Evolutionary conservation across 257 asterid genomes (phyloP), one percentile per base, ranked within the genome.

Genomic region (Mentha longifolia): DNA sequence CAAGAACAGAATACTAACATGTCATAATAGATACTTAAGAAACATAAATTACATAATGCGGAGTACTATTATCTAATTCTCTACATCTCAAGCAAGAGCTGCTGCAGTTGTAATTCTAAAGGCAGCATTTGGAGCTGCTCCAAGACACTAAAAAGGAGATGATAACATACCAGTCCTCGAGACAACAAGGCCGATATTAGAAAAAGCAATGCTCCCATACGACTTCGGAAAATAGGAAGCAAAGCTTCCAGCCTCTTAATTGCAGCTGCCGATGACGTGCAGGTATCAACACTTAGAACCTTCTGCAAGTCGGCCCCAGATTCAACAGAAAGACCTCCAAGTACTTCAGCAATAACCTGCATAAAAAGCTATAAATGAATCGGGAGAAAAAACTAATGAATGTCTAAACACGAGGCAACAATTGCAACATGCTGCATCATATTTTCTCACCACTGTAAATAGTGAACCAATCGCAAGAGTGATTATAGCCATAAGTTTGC

Each of bases 121-220:
- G 3, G 8, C 39, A 35, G 39, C 39, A 6, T 5, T 28, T 35
- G 39, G 8, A 35, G 39, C 8, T 35, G 39, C 39, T 35, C 39
- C 9, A 35, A 35, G 50, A 65, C 15, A 51, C 8, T 35, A 46
- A 41, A 51, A 55, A 70, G 65, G 37, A 72, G 10, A 45, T 45
- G 68, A 50, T 15, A 73, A 55, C 85, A 62, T 88, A 92, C 99
- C 90, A 92, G 79, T 85, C 98, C 98, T 47, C 97, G 93, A 74
- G 98, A 95, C 52, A 95, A 80, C 79, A 95, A 80, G 61, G 99
- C 94, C 15, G 99, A 90, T 82, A 95, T 88, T 14, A 95, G 75
- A 73, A 92, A 95, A n/a, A 95, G 86, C 87, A 95, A 71, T 43
- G 99, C 97, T 77, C 99, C 99, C 91, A 92, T 71, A 76, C 99